These are phyloP conservation scores for Cystoderma amianthinum DNA, from an alignment of 768 basidiomycete genomes.

Conservation along the genomic window DNA sequence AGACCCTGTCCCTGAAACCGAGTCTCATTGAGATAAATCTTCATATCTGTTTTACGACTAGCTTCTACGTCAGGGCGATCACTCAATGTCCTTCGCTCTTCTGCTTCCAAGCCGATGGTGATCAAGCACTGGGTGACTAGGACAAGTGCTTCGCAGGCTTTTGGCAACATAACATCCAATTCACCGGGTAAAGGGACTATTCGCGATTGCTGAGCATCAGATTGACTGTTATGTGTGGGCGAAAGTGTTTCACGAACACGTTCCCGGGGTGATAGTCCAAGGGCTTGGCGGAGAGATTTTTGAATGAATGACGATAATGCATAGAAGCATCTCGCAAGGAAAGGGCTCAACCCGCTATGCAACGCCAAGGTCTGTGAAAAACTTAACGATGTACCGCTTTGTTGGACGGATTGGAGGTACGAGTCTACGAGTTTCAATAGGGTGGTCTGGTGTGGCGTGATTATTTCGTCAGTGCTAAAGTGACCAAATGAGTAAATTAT, in stretches of 20 bases:
- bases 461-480: constrained; percentile 56
- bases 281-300: constrained; percentile 39
- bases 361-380: constrained; percentile 24
- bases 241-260: constrained; percentile 5
- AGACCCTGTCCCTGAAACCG: constrained; percentile 36
- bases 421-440: constrained; percentile 85
- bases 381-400: constrained; percentile 18
- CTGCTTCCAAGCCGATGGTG: constrained; percentile 51
- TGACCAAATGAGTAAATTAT: background rate
- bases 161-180: constrained; percentile 68
- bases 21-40: constrained; percentile 36
- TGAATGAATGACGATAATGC: constrained; percentile 54
- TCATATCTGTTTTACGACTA: constrained; percentile 20
- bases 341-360: constrained; percentile 40
- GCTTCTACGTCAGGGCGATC: constrained; percentile 10
- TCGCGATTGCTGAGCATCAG: background rate
- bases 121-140: constrained; percentile 72
- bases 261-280: constrained; percentile 17
- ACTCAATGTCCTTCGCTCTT: constrained; percentile 20
- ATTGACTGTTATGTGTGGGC: constrained; percentile 3
- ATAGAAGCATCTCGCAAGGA: constrained; percentile 59
- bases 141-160: constrained; percentile 75
- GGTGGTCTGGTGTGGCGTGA: constrained; percentile 83
- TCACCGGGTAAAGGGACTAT: constrained; percentile 20
- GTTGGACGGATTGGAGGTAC: constrained; percentile 55